Evolutionary conservation across 192 early-diverging fungal species (phyloP), one percentile per base, ranked within the genome.

Genomic region (Umbelopsis isabellina): DNA sequence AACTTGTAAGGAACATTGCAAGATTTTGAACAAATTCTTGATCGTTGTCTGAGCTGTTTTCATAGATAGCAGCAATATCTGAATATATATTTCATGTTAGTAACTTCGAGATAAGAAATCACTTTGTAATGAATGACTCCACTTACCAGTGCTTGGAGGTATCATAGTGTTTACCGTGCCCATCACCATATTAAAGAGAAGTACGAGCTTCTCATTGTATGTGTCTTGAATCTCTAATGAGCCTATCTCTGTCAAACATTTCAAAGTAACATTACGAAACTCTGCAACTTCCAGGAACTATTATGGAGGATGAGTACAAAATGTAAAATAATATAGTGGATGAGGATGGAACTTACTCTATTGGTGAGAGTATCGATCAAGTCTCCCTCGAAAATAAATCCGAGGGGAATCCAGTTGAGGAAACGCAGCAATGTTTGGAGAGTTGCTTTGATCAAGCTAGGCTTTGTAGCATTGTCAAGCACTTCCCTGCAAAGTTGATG

Each of bases 221-320:
- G 96, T 92, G 12, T 80, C 81, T 30, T 86, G 84, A 16, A 94
- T 87, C 44, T 92, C 86, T 18, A 98, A 78, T n/a, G 86, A 86
- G 49, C 93, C 97, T 79, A 99, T 98, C 74, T 99, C 98, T 35
- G 95, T 98, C 68, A 99, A 81, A 77, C 98, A 99, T 79, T 97
- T 96, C 66, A 99, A 81, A 4, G 96, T 92, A 27, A 95, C 87
- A 77, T 98, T 99, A 41, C 95, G 90, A 79, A 96, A 97, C 58
- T 88, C 87, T 20, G 90, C 87, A 13, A 91, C 89, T 52, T 91
- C 89, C 68, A 99, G 83, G 76, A 99, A 99, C 85, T 92, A 74
- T 33, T 18, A 25, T 27, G 37, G 58, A n/a, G 66, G 46, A 22
- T 61, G 77, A 66, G 46, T 30, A 72, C 23, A 18, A 71, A n/a